Percentiles rank a stretch among this genome's conserved stretches.
These are phyloP conservation scores for Hypsizygus ulmarius DNA, from an alignment of 1,284 basidiomycete genomes.

Conservation along the genomic window DNA sequence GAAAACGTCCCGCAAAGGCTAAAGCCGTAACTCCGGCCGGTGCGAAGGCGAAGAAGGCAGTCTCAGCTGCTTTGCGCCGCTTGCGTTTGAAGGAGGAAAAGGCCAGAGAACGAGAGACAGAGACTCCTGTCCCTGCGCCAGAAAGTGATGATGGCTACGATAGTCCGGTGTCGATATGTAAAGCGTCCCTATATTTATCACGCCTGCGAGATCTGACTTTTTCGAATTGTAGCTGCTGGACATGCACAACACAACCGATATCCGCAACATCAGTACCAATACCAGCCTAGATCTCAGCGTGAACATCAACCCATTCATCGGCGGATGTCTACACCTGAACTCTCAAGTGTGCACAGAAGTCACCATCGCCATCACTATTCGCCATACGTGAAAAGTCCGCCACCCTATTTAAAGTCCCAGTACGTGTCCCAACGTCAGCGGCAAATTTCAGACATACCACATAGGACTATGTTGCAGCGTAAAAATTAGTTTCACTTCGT, in stretches of 20 bases:
- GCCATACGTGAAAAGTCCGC: constrained; percentile 28
- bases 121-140: constrained; percentile 6
- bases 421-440: constrained; percentile 9
- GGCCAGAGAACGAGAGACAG: constrained; percentile 15
- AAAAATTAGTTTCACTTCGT: constrained; percentile 24
- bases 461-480: constrained; percentile 52
- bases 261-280: constrained; percentile 16
- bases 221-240: not conserved
- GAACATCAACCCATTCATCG: constrained; percentile 3
- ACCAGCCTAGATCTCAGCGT: constrained; percentile 8
- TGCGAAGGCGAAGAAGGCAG: constrained; percentile 24
- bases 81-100: constrained; percentile 18
- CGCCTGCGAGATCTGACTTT: not conserved
- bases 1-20: constrained; percentile 22
- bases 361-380: constrained; percentile 32
- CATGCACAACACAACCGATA: not conserved
- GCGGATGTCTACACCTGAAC: constrained; percentile 9
- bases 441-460: constrained; percentile 19
- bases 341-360: constrained; percentile 15
- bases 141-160: constrained; percentile 20
- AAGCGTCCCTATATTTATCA: constrained; percentile 3
- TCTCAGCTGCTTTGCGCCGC: constrained; percentile 19
- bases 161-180: constrained; percentile 11
- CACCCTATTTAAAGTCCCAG: constrained; percentile 1
- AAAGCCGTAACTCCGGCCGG: constrained; percentile 11